Conservation (phyloP, 148 eudicot species). For the Nepenthes gracilis region DNA sequence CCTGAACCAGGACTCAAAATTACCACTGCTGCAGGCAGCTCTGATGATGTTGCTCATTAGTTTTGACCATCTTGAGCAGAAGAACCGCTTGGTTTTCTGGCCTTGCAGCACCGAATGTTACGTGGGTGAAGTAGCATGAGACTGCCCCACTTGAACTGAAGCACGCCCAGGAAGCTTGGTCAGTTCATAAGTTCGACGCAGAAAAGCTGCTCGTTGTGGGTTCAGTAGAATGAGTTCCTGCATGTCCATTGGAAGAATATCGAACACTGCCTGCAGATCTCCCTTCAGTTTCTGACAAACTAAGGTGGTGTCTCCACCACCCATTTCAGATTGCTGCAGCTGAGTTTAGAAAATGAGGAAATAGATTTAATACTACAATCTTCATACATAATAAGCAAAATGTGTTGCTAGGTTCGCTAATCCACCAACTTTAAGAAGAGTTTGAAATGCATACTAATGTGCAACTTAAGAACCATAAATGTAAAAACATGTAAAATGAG, state of each 20-base stretch:
- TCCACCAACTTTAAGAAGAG: neutral
- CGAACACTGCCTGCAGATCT: conserved; percentile 61
- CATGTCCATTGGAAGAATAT: conserved; percentile 66
- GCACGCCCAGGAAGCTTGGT: conserved; percentile 6
- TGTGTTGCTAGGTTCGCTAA: neutral
- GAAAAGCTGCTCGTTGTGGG: conserved; percentile 55
- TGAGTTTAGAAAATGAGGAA: conserved; percentile 9
- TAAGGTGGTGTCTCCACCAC: conserved; percentile 26
- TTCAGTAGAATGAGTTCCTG: conserved; percentile 74
- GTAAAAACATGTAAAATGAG: too few relatives aligned
- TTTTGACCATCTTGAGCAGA: too few relatives aligned
- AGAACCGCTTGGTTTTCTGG: too few relatives aligned
- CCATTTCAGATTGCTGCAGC: conserved; percentile 28
- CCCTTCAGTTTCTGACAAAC: conserved; percentile 56
- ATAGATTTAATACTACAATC: neutral
- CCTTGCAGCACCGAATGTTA: conserved; percentile 2
- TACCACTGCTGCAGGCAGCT: too few relatives aligned
- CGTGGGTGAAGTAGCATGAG: conserved; percentile 14
- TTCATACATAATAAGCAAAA: neutral
- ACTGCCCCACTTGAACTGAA: conserved; percentile 2
- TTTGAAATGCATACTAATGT: too few relatives aligned
- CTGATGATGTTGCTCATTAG: too few relatives aligned
- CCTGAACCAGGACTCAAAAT: too few relatives aligned
- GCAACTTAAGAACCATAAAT: too few relatives aligned
- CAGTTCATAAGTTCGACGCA: conserved; percentile 14